phyloP scores from a whole-genome alignment of 768 basidiomycete genomes.

The Amanita muscaria region DNA sequence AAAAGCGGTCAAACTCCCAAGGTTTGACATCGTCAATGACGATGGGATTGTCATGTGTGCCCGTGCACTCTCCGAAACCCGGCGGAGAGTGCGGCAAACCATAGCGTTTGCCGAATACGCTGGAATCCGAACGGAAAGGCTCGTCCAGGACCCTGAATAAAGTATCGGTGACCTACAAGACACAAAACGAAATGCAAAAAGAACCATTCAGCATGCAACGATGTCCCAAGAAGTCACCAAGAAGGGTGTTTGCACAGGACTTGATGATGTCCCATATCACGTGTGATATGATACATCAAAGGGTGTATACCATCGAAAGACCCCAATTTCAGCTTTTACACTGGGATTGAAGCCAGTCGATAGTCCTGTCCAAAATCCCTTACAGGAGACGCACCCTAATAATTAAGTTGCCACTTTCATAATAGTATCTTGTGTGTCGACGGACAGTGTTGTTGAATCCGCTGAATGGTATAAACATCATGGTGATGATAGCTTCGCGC shows the following conservation, averaged over 20 bases:
- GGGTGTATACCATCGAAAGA: neutral
- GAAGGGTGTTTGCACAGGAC: constrained; percentile 6
- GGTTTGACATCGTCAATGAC: constrained; percentile 8
- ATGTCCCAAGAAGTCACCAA: constrained; percentile 1
- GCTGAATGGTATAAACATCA: neutral
- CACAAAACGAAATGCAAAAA: neutral
- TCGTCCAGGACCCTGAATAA: constrained; percentile 5
- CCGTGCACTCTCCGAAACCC: neutral
- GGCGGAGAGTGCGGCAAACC: neutral
- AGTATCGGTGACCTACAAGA: constrained; percentile 2
- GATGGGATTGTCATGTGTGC: constrained; percentile 4
- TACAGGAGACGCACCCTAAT: constrained; percentile 6
- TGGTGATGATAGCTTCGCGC: no score
- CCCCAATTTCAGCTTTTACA: neutral
- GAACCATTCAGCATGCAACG: constrained; percentile 3
- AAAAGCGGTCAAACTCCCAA: constrained; percentile 8
- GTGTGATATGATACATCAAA: neutral
- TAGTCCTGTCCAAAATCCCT: constrained; percentile 4
- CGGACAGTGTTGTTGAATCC: neutral
- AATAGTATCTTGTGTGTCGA: constrained; percentile 9
- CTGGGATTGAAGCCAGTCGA: neutral
- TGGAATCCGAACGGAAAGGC: neutral
- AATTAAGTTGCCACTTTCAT: constrained; percentile 4
- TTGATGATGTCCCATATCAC: neutral
- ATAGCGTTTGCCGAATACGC: neutral